A percentile compares a stretch with the other conserved stretches of the same genome.
These are phyloP conservation scores for Fusarium denticulatum DNA, from an alignment of 2,329 filamentous ascomycete species.

Conservation along the genomic window DNA sequence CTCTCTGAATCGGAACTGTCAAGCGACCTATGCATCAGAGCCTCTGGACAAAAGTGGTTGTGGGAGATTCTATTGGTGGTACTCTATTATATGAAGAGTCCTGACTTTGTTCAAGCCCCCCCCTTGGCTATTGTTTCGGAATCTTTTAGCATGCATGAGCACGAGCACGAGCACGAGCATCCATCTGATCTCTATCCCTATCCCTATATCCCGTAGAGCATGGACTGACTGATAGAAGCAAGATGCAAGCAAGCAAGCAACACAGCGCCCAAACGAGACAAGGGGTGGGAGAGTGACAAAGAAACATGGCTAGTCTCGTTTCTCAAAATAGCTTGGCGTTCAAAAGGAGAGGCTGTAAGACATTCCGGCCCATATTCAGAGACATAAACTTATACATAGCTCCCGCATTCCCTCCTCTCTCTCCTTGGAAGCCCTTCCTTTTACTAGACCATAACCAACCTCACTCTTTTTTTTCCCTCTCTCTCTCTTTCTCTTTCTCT, in stretches of 20 bases:
- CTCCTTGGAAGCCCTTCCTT: conserved; percentile 27
- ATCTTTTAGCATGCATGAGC: conserved; percentile 17
- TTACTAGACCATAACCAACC: conserved; percentile 15
- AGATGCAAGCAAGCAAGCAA: background rate
- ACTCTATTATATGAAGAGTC: background rate
- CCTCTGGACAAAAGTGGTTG: background rate
- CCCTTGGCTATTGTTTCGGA: conserved; percentile 24
- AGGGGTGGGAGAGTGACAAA: background rate
- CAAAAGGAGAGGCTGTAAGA: background rate
- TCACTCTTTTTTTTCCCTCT: conserved; percentile 11
- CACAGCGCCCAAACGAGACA: background rate
- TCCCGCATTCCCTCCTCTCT: conserved; percentile 38
- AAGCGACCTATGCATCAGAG: conserved; percentile 22
- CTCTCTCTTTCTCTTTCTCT: background rate
- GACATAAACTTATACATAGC: conserved; percentile 41
- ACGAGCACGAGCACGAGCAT: background rate
- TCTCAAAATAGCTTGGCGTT: conserved; percentile 19
- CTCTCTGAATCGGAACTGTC: background rate
- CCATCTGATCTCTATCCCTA: conserved; percentile 1
- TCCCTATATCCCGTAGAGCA: background rate
- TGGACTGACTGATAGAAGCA: conserved; percentile 18
- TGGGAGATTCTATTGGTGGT: background rate
- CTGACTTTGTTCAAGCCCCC: background rate
- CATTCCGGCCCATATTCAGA: conserved; percentile 20
- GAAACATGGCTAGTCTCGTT: background rate